Evolutionary conservation across 805 yeast genomes (phyloP), one percentile per base, ranked within the genome.

Genomic region (Cyberlindnera americana): DNA sequence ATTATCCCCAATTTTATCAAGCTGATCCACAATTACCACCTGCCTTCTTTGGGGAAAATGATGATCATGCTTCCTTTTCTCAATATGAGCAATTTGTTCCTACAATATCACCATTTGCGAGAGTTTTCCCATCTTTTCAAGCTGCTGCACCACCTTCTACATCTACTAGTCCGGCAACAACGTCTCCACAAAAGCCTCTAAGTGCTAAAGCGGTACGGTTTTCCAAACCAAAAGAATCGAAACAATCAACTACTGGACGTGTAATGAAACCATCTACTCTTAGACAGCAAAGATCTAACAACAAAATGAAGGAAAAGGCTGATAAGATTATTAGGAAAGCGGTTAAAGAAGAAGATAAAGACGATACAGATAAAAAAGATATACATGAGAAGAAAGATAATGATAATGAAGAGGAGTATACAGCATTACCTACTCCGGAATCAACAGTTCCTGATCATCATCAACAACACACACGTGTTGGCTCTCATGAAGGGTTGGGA

Each of bases 141-240:
- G 59, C 60, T 2, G 48, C 54, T n/a, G 53, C 53, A 17, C 60
- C 59, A 18, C 56, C 46, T 17, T 15, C n/a, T n/a, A n/a, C 37
- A 12, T 30, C 33, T n/a, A 16, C 34, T 5, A 31, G 24, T 17
- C 15, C 34, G 6, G 18, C 26, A 8, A 12, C 27, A 22, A 22
- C 24, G 24, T 22, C 11, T 22, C 24, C 9, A 7, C 25, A n/a
- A 15, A 18, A 5, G 17, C 38, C 59, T 14, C 29, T 43, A 13
- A 37, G 46, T 21, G 40, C 46, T 18, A 52, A 45, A 19, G 23
- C 39, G 14, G 43, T 26, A 19, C 36, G 41, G 24, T 37, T 40
- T 24, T 38, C 49, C 29, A 36, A 34, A 15, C 9, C 15, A 10
- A 37, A 42, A n/a, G 38, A 41, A 2, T 32, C 37, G 16, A 37